Evolutionary conservation across 805 yeast genomes (phyloP), one percentile per base, ranked within the genome.

Genomic region (Danielia reshetovae): DNA sequence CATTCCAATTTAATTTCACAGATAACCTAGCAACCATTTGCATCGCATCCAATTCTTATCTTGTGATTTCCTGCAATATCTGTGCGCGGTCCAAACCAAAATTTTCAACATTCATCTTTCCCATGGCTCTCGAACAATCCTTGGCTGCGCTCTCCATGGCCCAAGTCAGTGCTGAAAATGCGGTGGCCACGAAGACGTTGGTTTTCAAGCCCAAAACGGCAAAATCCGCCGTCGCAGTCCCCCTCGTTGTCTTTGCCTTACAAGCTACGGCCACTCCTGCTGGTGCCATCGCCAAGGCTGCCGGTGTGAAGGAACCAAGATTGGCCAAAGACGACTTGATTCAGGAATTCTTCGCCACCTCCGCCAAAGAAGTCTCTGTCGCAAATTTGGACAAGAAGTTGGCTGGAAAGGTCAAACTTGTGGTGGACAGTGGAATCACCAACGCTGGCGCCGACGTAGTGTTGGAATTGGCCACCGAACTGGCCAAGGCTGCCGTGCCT

Each of bases 201-300:
- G 88, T 87, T 18, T 87, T 87, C 75, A 87, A 87, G 65, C 95
- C 95, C 50, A 87, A 87, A 65, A 85, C 95, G 30, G 81, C 95
- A 24, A 87, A 87, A 55, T 65, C 86, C 30, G 86, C 85, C 32
- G 60, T 75, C 13, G 84, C 93, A 18, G 78, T 83, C 26, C 95
- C 96, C 27, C 73, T 87, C 19, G 75, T 87, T 34, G 85, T 86
- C 21, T 72, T 87, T 52, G 95, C 95, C 6, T 70, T 81, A 39
- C 75, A 75, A 22, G 50, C 79, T 2, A 84, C 95, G 4, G 67
- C 70, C 30, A 85, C 95, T 22, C 85, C 94, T 30, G 61, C 82
- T 3, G 66, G 71, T 14, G 54, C 70, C 24, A 72, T 86, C 45
- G 89, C 95, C 37, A 67, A 71, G 36, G 71, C 77, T 27, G 82